Evolutionary conservation across 2,329 filamentous ascomycete genomes (phyloP).

Genomic region (Colletotrichum sp.): DNA sequence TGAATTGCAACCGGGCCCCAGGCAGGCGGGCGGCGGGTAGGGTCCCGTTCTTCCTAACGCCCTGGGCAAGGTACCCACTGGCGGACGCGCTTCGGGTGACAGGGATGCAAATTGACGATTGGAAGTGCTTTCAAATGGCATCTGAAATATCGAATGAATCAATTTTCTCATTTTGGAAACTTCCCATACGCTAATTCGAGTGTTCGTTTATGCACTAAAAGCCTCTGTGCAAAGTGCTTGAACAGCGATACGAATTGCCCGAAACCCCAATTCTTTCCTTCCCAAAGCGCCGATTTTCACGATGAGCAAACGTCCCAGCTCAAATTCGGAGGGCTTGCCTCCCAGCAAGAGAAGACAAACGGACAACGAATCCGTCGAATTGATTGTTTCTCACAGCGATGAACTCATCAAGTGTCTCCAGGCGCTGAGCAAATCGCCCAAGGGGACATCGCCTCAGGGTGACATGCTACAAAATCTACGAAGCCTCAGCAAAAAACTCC

Average conservation of each 20-base stretch:
- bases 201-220: too few relatives aligned
- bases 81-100: background rate
- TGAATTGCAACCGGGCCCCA: background rate
- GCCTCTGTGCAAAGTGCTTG: background rate
- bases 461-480: background rate
- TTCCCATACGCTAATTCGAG: background rate
- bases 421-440: conserved; percentile 31
- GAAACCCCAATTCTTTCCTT: background rate
- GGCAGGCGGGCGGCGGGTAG: background rate
- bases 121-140: background rate
- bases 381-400: conserved; percentile 39
- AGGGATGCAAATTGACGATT: background rate
- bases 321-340: background rate
- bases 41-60: background rate
- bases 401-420: conserved; percentile 43
- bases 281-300: background rate
- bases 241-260: background rate
- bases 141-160: background rate
- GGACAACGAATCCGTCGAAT: conserved; percentile 27
- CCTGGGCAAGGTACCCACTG: background rate
- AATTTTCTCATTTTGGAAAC: background rate
- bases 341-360: conserved; percentile 23
- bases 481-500: conserved; percentile 27
- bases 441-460: background rate
- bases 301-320: conserved; percentile 17